Conservation (phyloP, 225 moss, liverwort and hornwort species). For the Pseudisothecium myosuroides region DNA sequence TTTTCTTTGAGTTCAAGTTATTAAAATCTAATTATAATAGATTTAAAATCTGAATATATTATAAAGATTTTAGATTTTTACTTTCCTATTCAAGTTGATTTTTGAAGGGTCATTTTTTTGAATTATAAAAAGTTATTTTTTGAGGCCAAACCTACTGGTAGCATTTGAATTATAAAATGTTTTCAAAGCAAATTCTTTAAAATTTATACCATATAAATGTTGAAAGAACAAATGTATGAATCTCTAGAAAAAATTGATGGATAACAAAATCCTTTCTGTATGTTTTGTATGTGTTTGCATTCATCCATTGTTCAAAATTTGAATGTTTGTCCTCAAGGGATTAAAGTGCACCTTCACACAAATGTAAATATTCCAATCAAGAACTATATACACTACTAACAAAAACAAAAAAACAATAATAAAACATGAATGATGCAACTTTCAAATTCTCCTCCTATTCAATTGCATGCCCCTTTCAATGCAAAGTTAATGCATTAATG, state of each 20-base stretch:
- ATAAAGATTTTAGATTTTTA: neutral
- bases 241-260: neutral
- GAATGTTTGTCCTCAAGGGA: accelerated
- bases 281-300: neutral
- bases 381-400: neutral
- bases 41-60: no score
- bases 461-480: no score
- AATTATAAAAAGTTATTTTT: neutral
- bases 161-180: neutral
- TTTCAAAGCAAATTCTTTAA: neutral
- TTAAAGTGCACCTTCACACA: neutral
- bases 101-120: neutral
- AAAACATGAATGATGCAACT: neutral
- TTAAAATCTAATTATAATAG: no score
- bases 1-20: neutral
- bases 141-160: accelerated
- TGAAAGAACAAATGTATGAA: neutral
- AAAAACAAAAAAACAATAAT: neutral
- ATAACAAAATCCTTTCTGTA: neutral
- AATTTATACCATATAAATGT: neutral
- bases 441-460: no score
- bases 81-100: neutral
- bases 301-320: neutral
- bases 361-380: neutral
- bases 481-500: no score